Evolutionary conservation across 2,329 filamentous ascomycete genomes (phyloP).

Genomic region (Calonectria pseudoreteaudii): DNA sequence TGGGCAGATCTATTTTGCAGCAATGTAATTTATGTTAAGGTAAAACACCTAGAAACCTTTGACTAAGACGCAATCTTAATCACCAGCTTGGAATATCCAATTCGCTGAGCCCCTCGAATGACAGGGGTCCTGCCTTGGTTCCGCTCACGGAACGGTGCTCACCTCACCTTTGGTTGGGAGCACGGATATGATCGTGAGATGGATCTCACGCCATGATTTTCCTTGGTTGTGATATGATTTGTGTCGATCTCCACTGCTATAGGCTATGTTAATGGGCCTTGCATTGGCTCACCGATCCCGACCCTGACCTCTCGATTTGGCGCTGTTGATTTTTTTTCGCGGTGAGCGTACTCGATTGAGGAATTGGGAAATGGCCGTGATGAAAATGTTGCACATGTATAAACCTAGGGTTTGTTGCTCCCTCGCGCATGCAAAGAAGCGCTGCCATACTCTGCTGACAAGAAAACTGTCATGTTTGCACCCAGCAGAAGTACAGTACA

Average conservation of each 20-base stretch:
- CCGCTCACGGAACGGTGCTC: neutral
- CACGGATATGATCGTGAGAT: neutral
- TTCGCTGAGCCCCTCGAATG: neutral
- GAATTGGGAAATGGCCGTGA: neutral
- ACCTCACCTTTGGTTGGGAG: neutral
- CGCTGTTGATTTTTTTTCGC: neutral
- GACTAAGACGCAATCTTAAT: neutral
- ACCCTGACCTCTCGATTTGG: neutral
- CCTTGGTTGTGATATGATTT: neutral
- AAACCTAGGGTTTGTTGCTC: too few relatives aligned
- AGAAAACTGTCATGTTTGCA: neutral
- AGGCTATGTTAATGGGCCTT: neutral
- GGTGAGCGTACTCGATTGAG: neutral
- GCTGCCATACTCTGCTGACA: neutral
- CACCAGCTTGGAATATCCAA: neutral
- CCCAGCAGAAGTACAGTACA: neutral
- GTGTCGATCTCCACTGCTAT: neutral
- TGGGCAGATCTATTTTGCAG: neutral
- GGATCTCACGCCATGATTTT: conserved; percentile 14
- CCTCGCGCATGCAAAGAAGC: neutral
- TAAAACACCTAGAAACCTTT: neutral
- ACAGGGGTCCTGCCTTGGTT: neutral
- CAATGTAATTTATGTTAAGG: neutral
- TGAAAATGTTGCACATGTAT: neutral
- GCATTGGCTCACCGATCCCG: conserved; percentile 5